These are phyloP conservation scores for Cyclostephanos tholiformis DNA, from an alignment of 108 stramenopile species.

Conservation along the genomic window DNA sequence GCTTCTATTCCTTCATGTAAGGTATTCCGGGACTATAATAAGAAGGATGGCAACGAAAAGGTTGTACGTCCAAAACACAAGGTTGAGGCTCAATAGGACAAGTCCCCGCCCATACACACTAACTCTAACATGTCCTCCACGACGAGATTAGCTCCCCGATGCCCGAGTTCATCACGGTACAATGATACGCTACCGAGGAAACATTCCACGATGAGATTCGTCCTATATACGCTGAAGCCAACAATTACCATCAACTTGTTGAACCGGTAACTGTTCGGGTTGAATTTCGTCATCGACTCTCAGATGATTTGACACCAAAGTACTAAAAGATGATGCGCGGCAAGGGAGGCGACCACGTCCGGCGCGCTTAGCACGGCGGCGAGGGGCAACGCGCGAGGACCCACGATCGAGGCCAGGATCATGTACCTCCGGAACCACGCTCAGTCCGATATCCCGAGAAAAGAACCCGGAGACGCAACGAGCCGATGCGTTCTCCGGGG, in stretches of 20 bases:
- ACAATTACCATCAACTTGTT: slow-evolving; percentile 9
- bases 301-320: slow-evolving; percentile 18
- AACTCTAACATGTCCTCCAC: neutral
- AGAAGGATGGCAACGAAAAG: neutral
- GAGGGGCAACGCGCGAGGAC: slow-evolving; percentile 9
- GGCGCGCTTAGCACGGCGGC: neutral
- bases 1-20: neutral
- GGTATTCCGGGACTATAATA: neutral
- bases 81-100: neutral
- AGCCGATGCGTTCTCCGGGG: slow-evolving; percentile 9
- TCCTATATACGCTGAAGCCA: slow-evolving; percentile 23
- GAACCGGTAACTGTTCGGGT: slow-evolving; percentile 16
- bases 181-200: slow-evolving; percentile 6
- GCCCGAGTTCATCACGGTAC: neutral
- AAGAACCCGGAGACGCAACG: neutral
- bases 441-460: slow-evolving; percentile 15
- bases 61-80: neutral
- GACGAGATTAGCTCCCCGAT: neutral
- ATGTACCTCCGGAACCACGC: slow-evolving; percentile 22
- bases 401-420: neutral
- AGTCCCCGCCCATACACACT: neutral
- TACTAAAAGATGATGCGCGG: slow-evolving; percentile 15
- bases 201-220: slow-evolving; percentile 8
- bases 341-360: slow-evolving; percentile 9
- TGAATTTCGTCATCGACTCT: slow-evolving; percentile 14